A percentile compares a stretch with the other conserved stretches of the same genome.
Evolutionary conservation across 345 rosid species (phyloP).

Genomic region (Euphorbia peplus): DNA sequence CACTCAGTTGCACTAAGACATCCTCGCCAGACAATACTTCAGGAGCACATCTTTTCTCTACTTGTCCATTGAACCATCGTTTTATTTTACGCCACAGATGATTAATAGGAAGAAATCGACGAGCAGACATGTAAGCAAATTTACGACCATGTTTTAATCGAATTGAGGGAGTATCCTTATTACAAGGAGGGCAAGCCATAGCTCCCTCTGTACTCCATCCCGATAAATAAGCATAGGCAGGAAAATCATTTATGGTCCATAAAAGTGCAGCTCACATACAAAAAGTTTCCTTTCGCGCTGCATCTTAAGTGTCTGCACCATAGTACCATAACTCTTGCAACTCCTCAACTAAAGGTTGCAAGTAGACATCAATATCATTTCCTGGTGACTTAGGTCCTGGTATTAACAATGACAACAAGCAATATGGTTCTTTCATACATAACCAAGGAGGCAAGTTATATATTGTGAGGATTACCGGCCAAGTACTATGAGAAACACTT

Average conservation of each 20-base stretch:
- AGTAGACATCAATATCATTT: constrained; percentile 6
- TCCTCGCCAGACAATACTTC: background rate
- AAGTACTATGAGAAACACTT: too few relatives aligned
- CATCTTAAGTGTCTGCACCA: background rate
- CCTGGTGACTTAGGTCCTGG: background rate
- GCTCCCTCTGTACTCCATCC: constrained; percentile 1
- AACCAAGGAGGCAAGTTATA: background rate
- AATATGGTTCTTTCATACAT: background rate
- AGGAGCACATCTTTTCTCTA: background rate
- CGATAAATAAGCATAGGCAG: background rate
- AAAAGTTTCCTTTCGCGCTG: background rate
- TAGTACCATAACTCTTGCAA: background rate
- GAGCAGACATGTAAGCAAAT: background rate
- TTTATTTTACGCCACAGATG: background rate
- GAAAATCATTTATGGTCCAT: background rate
- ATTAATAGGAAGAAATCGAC: background rate
- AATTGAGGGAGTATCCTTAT: too few relatives aligned
- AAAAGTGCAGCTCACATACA: background rate
- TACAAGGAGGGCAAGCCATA: background rate
- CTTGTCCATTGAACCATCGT: background rate
- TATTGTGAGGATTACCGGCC: too few relatives aligned
- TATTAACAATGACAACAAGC: background rate
- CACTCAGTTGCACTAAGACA: background rate
- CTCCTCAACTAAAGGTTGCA: background rate
- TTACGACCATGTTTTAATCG: background rate